Percentiles rank a stretch among this genome's conserved stretches.
Evolutionary conservation across 352 stramenopile genomes (phyloP).

Genomic region (Globisporangium paroecandrum): DNA sequence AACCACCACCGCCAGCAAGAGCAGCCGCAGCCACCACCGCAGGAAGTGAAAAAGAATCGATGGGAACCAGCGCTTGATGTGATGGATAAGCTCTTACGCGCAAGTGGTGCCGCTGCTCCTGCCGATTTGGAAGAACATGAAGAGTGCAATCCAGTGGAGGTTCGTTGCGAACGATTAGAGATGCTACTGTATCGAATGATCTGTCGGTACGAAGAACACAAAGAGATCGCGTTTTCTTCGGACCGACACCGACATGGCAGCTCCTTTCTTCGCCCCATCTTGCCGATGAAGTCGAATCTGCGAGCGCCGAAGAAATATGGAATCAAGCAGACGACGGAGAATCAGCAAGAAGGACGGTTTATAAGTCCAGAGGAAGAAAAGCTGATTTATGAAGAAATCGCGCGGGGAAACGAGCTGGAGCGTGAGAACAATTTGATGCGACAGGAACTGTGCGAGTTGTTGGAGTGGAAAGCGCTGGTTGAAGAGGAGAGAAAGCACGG

Average conservation of each 20-base stretch:
- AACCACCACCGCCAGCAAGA: slow-evolving; percentile 14
- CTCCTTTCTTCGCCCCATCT: slow-evolving; percentile 14
- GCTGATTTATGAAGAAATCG: slow-evolving; percentile 39
- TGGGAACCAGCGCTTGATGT: slow-evolving; percentile 79
- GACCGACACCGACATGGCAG: slow-evolving; percentile 28
- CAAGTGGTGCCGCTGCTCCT: slow-evolving; percentile 47
- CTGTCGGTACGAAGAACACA: slow-evolving; percentile 82
- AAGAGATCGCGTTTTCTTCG: slow-evolving; percentile 56
- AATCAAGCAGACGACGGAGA: slow-evolving; percentile 23
- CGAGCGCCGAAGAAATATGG: slow-evolving; percentile 27
- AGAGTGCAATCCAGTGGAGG: slow-evolving; percentile 37
- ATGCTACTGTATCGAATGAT: slow-evolving; percentile 87
- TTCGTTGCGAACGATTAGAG: slow-evolving; percentile 67
- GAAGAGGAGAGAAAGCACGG: slow-evolving; percentile 40
- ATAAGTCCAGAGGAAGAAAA: slow-evolving; percentile 29
- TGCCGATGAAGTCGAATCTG: slow-evolving; percentile 32
- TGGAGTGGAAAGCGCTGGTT: slow-evolving; percentile 72
- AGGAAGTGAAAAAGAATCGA: slow-evolving; percentile 53
- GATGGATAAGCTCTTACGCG: slow-evolving; percentile 69
- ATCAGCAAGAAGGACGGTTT: slow-evolving; percentile 33
- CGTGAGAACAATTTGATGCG: slow-evolving; percentile 68
- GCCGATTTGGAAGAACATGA: slow-evolving; percentile 36
- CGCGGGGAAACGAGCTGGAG: slow-evolving; percentile 46
- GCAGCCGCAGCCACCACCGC: slow-evolving; percentile 15
- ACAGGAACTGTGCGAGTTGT: slow-evolving; percentile 58